Percentiles rank a stretch among this genome's conserved stretches.
Conservation (phyloP, 2,329 filamentous ascomycete genomes). For the Hypoxylon sp. region DNA sequence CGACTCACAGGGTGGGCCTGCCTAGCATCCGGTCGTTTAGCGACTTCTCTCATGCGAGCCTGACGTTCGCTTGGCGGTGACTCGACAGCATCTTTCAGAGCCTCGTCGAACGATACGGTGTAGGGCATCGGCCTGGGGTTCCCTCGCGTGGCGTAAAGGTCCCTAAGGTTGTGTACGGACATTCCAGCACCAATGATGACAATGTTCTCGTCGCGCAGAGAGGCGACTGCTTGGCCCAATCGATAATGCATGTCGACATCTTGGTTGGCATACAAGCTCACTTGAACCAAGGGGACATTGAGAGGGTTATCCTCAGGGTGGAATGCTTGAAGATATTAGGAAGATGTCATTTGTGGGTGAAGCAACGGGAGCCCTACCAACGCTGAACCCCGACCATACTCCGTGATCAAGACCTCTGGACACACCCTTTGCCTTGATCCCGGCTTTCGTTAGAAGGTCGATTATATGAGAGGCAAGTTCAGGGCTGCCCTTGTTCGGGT, state of each 20-base stretch:
- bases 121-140: constrained; percentile 65
- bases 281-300: constrained; percentile 77
- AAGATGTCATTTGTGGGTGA: background rate
- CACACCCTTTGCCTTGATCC: constrained; percentile 70
- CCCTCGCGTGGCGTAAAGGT: constrained; percentile 62
- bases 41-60: constrained; percentile 56
- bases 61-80: constrained; percentile 54
- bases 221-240: constrained; percentile 73
- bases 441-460: constrained; percentile 64
- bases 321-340: constrained; percentile 63
- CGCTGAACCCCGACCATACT: constrained; percentile 77
- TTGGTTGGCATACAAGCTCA: constrained; percentile 75
- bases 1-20: constrained; percentile 59
- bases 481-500: constrained; percentile 72
- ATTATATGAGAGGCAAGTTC: constrained; percentile 71
- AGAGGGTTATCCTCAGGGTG: constrained; percentile 71
- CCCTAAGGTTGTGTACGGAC: constrained; percentile 78
- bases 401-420: constrained; percentile 79
- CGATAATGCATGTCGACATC: constrained; percentile 74
- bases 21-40: constrained; percentile 59
- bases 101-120: constrained; percentile 73
- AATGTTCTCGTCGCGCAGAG: constrained; percentile 75
- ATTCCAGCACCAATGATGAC: constrained; percentile 79
- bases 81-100: constrained; percentile 74
- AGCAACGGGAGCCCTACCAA: constrained; percentile 48